A percentile compares a stretch with the other conserved stretches of the same genome.
phyloP scores from a whole-genome alignment of 352 stramenopile species.

The Phytophthora idaei region DNA sequence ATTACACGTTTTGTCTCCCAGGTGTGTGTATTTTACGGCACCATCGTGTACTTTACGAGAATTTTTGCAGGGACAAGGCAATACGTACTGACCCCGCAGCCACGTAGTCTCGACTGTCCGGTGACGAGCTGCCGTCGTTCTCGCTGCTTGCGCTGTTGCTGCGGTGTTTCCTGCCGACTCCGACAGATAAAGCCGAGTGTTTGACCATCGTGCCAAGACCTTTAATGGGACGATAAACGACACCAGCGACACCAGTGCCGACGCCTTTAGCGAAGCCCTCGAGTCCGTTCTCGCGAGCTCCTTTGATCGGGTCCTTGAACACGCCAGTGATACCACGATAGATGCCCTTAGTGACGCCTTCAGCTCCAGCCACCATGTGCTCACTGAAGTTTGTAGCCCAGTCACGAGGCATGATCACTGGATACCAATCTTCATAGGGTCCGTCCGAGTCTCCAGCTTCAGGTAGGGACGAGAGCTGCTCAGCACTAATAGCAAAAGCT shows the following conservation, averaged over 20 bases:
- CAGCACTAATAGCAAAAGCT: slow-evolving; percentile 48
- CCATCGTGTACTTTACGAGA: slow-evolving; percentile 21
- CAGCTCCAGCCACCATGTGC: slow-evolving; percentile 78
- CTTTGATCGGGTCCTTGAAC: slow-evolving; percentile 82
- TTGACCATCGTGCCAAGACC: slow-evolving; percentile 80
- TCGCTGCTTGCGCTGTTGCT: slow-evolving; percentile 37
- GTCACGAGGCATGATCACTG: slow-evolving; percentile 63
- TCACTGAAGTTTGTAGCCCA: slow-evolving; percentile 83
- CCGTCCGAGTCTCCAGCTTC: slow-evolving; percentile 16
- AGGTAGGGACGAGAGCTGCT: slow-evolving; percentile 46
- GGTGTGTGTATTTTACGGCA: slow-evolving; percentile 8
- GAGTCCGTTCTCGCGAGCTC: slow-evolving; percentile 71
- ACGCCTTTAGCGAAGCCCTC: slow-evolving; percentile 81
- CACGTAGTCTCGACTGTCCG: slow-evolving; percentile 44
- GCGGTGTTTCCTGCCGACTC: slow-evolving; percentile 52
- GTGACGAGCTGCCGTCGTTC: slow-evolving; percentile 31
- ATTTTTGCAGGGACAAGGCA: slow-evolving; percentile 70
- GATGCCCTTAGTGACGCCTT: slow-evolving; percentile 70
- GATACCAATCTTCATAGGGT: slow-evolving; percentile 56
- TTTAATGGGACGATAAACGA: slow-evolving; percentile 75
- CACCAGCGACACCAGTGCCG: slow-evolving; percentile 66
- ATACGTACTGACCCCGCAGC: slow-evolving; percentile 62
- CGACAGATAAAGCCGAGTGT: slow-evolving; percentile 71
- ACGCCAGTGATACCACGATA: slow-evolving; percentile 77
- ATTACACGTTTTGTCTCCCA: slow-evolving; percentile 56